These are phyloP conservation scores for Aspergillus sojae DNA, from an alignment of 2,329 filamentous ascomycete species.

Conservation along the genomic window DNA sequence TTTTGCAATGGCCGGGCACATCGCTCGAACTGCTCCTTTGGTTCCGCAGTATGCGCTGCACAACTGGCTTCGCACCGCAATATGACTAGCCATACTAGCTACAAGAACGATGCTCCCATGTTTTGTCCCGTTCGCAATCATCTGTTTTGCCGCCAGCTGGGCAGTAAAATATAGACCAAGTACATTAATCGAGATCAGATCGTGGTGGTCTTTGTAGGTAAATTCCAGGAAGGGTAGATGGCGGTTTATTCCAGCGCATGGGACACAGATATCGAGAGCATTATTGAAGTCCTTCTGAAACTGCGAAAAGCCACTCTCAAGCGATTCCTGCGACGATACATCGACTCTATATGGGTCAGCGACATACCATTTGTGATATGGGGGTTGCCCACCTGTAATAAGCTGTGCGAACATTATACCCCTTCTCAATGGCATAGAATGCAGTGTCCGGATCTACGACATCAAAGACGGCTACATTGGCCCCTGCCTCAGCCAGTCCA, in stretches of 20 bases:
- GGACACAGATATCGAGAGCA: neutral
- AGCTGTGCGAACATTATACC: neutral
- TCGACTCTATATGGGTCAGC: neutral
- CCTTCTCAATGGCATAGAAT: neutral
- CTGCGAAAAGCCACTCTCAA: neutral
- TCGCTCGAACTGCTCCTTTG: neutral
- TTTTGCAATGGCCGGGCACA: neutral
- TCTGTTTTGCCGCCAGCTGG: neutral
- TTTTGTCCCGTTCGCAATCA: constrained; percentile 37
- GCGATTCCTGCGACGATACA: neutral
- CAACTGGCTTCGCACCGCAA: constrained; percentile 54
- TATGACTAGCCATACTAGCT: constrained; percentile 56
- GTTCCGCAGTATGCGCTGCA: constrained; percentile 46
- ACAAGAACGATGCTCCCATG: constrained; percentile 58
- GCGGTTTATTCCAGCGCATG: neutral
- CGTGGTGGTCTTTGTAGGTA: neutral
- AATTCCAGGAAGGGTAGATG: neutral
- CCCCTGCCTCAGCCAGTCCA: neutral
- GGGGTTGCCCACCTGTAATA: neutral
- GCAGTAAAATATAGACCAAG: neutral
- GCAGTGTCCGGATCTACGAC: neutral
- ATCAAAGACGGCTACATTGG: neutral
- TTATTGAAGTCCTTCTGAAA: neutral
- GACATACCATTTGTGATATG: neutral
- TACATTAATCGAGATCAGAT: neutral